phyloP scores from a whole-genome alignment of 441 rosid species.

The Syzygium malaccense region DNA sequence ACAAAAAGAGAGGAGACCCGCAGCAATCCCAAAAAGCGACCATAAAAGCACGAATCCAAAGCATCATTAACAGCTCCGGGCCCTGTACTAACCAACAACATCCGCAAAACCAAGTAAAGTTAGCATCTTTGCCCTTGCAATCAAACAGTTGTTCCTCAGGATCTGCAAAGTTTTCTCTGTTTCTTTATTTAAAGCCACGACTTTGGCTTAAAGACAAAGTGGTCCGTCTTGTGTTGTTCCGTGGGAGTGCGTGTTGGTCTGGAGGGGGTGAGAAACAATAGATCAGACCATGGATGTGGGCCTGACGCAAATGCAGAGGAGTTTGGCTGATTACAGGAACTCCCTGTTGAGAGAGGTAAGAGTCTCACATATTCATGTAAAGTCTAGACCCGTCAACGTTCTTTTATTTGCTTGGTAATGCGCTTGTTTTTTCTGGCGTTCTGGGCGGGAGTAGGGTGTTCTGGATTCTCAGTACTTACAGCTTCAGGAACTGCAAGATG shows the following conservation, averaged over 20 bases:
- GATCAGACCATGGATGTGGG: background rate
- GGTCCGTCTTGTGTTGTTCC: background rate
- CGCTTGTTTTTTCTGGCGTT: background rate
- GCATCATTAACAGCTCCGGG: background rate
- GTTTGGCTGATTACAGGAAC: background rate
- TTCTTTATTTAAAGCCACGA: background rate
- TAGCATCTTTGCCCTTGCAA: background rate
- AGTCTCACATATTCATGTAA: background rate
- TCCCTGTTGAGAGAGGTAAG: background rate
- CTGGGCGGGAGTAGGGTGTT: constrained; percentile 9
- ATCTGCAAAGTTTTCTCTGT: background rate
- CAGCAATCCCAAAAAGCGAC: background rate
- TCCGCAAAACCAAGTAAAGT: background rate
- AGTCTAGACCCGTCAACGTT: background rate
- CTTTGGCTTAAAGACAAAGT: background rate
- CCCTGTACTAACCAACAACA: background rate
- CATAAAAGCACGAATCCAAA: background rate
- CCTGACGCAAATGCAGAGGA: background rate
- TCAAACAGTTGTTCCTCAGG: background rate
- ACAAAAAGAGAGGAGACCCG: background rate
- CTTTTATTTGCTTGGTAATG: background rate
- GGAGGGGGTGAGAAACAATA: background rate
- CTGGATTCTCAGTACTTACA: constrained; percentile 23
- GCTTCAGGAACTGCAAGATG: constrained; percentile 28
- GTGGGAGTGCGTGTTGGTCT: background rate